These are phyloP conservation scores for Eimeria necatrix DNA, from an alignment of 169 alveolate genomes.

Conservation along the genomic window DNA sequence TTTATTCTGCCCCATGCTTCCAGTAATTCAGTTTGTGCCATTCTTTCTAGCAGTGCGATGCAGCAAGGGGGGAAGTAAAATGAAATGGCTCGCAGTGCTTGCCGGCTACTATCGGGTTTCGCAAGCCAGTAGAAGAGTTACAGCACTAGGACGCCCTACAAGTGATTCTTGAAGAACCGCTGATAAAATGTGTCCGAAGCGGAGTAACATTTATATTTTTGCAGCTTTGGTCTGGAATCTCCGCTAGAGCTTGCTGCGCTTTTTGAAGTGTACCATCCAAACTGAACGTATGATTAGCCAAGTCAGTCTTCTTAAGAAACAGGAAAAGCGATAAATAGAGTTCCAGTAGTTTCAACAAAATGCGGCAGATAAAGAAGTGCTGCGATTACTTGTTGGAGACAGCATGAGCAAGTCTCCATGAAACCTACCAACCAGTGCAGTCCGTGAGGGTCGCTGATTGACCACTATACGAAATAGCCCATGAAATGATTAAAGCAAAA, in stretches of 20 bases:
- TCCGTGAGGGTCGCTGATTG: neutral
- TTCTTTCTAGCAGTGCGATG: neutral
- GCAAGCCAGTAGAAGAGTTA: neutral
- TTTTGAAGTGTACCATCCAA: too few relatives aligned
- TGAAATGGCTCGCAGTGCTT: too few relatives aligned
- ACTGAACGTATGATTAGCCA: too few relatives aligned
- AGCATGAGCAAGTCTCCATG: neutral
- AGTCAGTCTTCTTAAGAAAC: neutral
- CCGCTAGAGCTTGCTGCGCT: too few relatives aligned
- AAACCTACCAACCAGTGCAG: neutral
- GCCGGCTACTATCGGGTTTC: too few relatives aligned
- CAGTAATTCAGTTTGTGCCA: neutral
- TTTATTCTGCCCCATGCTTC: too few relatives aligned
- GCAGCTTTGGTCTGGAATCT: too few relatives aligned
- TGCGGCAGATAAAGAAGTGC: slow-evolving; percentile 13
- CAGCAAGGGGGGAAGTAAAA: neutral
- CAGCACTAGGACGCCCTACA: neutral
- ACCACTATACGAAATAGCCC: neutral
- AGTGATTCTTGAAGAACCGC: neutral
- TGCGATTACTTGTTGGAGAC: slow-evolving; percentile 29
- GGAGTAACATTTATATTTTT: too few relatives aligned
- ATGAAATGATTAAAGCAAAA: too few relatives aligned
- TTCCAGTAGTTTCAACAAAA: neutral
- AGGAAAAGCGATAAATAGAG: neutral
- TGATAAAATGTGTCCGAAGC: neutral